Conservation (phyloP, 2,329 filamentous ascomycete species). For the Podosphaera fusca region DNA sequence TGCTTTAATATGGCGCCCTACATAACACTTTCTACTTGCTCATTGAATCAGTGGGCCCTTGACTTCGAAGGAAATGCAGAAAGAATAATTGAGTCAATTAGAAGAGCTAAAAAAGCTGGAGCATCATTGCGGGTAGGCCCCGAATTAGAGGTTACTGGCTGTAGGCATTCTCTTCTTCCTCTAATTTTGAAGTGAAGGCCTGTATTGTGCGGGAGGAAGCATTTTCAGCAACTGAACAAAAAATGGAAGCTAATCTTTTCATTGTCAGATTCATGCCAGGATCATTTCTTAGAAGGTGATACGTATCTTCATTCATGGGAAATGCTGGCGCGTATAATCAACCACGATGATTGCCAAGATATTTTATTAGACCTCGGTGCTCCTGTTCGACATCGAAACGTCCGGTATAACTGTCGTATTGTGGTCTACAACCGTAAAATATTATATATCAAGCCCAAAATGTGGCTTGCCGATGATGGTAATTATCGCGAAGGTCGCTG, state of each 20-base stretch:
- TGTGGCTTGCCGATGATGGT: constrained; percentile 48
- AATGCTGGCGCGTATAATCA: constrained; percentile 34
- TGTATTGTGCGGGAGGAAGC: no score
- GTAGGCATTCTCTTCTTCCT: constrained; percentile 19
- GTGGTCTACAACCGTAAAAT: constrained; percentile 43
- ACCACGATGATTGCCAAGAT: constrained; percentile 33
- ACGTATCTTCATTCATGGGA: constrained; percentile 38
- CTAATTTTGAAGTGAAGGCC: background rate
- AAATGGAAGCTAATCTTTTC: background rate
- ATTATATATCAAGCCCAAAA: constrained; percentile 38
- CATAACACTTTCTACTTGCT: constrained; percentile 1
- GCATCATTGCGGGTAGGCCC: constrained; percentile 32
- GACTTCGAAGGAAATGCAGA: constrained; percentile 34
- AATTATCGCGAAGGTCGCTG: constrained; percentile 28
- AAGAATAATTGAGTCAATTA: constrained; percentile 35
- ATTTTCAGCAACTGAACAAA: no score
- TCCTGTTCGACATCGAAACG: constrained; percentile 33
- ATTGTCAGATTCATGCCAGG: background rate
- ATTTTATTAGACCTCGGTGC: constrained; percentile 43
- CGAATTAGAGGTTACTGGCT: constrained; percentile 19
- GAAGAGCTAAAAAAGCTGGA: constrained; percentile 27
- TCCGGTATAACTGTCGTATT: constrained; percentile 38
- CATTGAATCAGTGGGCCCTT: constrained; percentile 2
- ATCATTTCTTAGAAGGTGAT: constrained; percentile 19
- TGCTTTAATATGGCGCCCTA: background rate